These are phyloP conservation scores for Pseudocercospora ulei DNA, from an alignment of 2,329 filamentous ascomycete genomes.

Conservation along the genomic window DNA sequence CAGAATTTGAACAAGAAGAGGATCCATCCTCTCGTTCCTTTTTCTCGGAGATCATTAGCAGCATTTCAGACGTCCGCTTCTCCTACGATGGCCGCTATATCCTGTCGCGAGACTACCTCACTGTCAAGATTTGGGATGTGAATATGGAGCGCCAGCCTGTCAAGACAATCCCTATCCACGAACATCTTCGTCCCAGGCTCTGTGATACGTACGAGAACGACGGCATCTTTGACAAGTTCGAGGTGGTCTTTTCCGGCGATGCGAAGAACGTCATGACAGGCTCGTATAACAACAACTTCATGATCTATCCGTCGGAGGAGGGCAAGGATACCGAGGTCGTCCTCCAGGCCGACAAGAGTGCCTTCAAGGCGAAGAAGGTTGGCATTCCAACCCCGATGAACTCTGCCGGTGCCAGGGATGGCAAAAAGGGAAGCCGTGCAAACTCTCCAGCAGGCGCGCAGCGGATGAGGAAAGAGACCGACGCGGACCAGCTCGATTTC, in stretches of 20 bases:
- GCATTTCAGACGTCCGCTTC: constrained; percentile 96
- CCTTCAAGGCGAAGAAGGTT: constrained; percentile 99
- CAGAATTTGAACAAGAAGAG: constrained; percentile 98
- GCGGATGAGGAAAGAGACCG: constrained; percentile 97
- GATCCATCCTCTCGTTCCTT: constrained; percentile 94
- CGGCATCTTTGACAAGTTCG: constrained; percentile 99
- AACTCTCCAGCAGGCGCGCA: constrained; percentile 83
- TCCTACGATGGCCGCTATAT: constrained; percentile 95
- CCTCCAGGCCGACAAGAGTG: constrained; percentile 93
- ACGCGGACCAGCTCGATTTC: constrained; percentile 98
- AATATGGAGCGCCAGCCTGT: constrained; percentile 97
- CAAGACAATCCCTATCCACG: constrained; percentile 98
- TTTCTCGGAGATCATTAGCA: constrained; percentile 99
- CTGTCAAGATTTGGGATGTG: constrained; percentile 99
- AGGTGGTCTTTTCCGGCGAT: constrained; percentile 96
- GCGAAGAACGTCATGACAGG: constrained; percentile 99
- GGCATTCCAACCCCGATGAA: constrained; percentile 97
- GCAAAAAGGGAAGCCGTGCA: constrained; percentile 81
- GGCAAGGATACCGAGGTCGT: constrained; percentile 96
- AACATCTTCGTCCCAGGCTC: constrained; percentile 83
- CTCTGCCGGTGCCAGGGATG: constrained; percentile 43
- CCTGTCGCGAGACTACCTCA: constrained; percentile 92
- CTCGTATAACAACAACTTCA: constrained; percentile 99
- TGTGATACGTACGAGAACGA: constrained; percentile 99
- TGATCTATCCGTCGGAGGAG: constrained; percentile 97